Evolutionary conservation across 1,139 yeast genomes (phyloP), one percentile per base, ranked within the genome.

Genomic region (Geotrichum aggregatum): DNA sequence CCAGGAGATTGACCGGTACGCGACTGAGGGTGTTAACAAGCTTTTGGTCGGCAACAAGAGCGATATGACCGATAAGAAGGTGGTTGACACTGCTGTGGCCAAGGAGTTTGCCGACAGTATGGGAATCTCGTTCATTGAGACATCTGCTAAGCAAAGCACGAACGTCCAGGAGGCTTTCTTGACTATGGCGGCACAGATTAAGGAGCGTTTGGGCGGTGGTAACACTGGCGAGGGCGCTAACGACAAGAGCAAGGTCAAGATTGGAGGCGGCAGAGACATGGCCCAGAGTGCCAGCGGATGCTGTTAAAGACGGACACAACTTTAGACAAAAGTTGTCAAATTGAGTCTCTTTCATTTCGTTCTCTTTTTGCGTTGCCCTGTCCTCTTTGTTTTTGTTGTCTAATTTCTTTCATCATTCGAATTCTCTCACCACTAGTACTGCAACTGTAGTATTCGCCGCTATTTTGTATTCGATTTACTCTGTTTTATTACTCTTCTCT

Each of bases 71-170:
- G 98, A 92, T 71, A 76, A 89, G 66, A 81, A 98, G 66, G 97
- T 97, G 1, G 96, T 94, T 24, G 96, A 98, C 56, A 91, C 98
- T 40, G 98, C 92, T 56, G 98, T 92, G 72, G 98, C 98, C 54
- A 85, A 83, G 71, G 86, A 84, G 68, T 92, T 92, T 74, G 97
- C 98, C 46, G 72, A 87, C 58, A 98, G 92, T 71, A 91, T 92
- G 73, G 87, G 80, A 67, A 77, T 92, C 63, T 76, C 92, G 64
- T 92, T 92, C 70, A 91, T 96, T 48, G 98, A 92, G 74, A 95
- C 98, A 13, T 84, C 95, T 56, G 98, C 98, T 18, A 78, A 92
- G 60, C 89, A 89, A 63, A 84, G 96, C 43, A 95, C 94, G 64
- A 94, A 94, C 69, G 98, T 92, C 55, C 98, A 92, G 68, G 78